Conservation (phyloP, 163 green algal genomes). For the Prototheca stagnorum region DNA sequence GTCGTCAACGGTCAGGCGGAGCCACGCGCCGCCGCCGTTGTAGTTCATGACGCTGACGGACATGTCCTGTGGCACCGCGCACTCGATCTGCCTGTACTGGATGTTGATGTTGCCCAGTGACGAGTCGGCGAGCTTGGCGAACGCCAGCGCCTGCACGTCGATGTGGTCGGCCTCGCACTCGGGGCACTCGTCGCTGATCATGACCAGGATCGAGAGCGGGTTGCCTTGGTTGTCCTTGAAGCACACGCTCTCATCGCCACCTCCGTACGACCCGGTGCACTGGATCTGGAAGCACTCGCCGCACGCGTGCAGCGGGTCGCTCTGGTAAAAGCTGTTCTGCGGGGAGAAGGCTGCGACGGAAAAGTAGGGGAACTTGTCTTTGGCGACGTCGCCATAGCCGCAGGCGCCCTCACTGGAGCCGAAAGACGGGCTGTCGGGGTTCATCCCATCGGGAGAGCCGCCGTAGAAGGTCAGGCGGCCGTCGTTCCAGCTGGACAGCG, state of each 20-base stretch:
- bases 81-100: conserved; percentile 23
- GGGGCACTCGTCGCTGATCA: conserved; percentile 34
- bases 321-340: conserved; percentile 22
- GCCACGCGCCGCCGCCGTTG: conserved; percentile 18
- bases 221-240: conserved; percentile 12
- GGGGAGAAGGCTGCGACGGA: conserved; percentile 25
- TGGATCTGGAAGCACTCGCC: conserved; percentile 36
- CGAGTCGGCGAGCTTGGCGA: conserved; percentile 21
- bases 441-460: conserved; percentile 20
- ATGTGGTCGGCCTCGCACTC: conserved; percentile 34
- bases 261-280: conserved; percentile 9
- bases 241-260: conserved; percentile 21
- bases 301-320: conserved; percentile 17
- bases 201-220: conserved; percentile 12
- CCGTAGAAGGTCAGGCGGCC: conserved; percentile 10
- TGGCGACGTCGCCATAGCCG: conserved; percentile 17
- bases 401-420: conserved; percentile 17
- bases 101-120: conserved; percentile 7
- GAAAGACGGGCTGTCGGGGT: conserved; percentile 10
- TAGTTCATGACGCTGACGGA: conserved; percentile 25
- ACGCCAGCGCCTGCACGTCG: conserved; percentile 34
- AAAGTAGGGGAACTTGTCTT: conserved; percentile 31
- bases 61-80: conserved; percentile 15
- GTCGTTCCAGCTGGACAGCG: neutral
- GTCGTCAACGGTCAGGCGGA: conserved; percentile 22